Evolutionary conservation across 345 rosid genomes (phyloP), one percentile per base, ranked within the genome.

Genomic region (Salix arbutifolia): DNA sequence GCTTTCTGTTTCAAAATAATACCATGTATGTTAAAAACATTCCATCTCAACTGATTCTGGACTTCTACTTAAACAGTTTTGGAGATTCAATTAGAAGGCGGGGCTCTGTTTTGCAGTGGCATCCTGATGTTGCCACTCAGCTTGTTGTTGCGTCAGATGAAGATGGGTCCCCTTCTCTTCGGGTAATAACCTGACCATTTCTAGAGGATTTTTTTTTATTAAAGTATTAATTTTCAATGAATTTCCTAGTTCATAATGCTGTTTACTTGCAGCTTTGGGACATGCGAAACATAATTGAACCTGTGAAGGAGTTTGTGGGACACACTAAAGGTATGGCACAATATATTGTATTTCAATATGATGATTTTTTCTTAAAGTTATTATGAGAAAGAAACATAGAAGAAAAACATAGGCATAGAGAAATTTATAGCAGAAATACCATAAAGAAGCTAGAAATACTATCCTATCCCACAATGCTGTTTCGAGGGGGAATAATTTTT

Each of bases 71-170:
- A 73, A 74, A 82, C 92, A 96, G 99, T 82, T 89, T 96, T 84
- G 83, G 92, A 80, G 99, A 96, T 88, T 91, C 99, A 53, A 75
- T 86, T 85, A 87, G 97, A 82, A 90, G 97, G 77, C 89, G 97
- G 25, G 89, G 98, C 87, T 94, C 99, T 75, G 98, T 96, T 85
- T 87, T 96, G 86, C 99, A 96, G 81, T 96, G 99, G 99, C 90
- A 96, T 85, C 99, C 99, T 81, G 97, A 94, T 79, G 83, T 92
- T 82, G 93, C 99, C 77, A 96, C 99, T 79, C 97, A 96, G 85
- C 97, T 96, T 74, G 87, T 94, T 88, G 91, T 96, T 86, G 98
- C 99, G 31, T 96, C 99, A 61, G 99, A 96, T 80, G 98, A 94
- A 70, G 99, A 96, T 83, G 79, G 84, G 70, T 90, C 95, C 67